phyloP scores from a whole-genome alignment of 2,329 filamentous ascomycete genomes.

The Cladosporium sp. region DNA sequence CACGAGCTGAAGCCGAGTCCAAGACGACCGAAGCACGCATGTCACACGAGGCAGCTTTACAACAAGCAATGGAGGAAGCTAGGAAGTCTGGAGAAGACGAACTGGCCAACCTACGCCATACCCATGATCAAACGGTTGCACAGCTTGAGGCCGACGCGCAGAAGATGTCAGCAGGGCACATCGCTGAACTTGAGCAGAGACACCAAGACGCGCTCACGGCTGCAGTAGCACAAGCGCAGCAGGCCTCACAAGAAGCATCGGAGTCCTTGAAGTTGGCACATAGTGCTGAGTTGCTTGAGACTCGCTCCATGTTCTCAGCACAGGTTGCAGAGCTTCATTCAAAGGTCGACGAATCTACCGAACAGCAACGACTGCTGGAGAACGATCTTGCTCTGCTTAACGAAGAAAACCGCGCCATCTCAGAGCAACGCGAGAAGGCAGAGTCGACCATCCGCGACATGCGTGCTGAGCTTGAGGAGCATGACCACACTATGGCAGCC shows the following conservation, averaged over 20 bases:
- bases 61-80: constrained; percentile 2
- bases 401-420: constrained; percentile 5
- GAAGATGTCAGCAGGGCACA: constrained; percentile 17
- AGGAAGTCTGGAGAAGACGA: constrained; percentile 20
- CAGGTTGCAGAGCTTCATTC: constrained; percentile 6
- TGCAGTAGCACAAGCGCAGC: constrained; percentile 1
- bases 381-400: constrained; percentile 1
- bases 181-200: constrained; percentile 20
- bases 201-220: constrained; percentile 18
- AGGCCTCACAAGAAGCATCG: constrained; percentile 12
- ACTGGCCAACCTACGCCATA: constrained; percentile 20
- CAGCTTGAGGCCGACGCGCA: constrained; percentile 20
- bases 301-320: not conserved
- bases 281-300: constrained; percentile 8
- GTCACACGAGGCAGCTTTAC: constrained; percentile 15
- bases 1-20: constrained; percentile 17
- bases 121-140: constrained; percentile 24
- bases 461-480: constrained; percentile 2
- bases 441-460: not conserved
- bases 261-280: constrained; percentile 11
- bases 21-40: constrained; percentile 14
- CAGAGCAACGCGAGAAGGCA: not conserved
- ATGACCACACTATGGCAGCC: not conserved
- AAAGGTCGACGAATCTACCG: not conserved
- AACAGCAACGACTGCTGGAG: constrained; percentile 8